These are phyloP conservation scores for Trichosporon sp. DNA, from an alignment of 1,284 basidiomycete genomes.

Conservation along the genomic window DNA sequence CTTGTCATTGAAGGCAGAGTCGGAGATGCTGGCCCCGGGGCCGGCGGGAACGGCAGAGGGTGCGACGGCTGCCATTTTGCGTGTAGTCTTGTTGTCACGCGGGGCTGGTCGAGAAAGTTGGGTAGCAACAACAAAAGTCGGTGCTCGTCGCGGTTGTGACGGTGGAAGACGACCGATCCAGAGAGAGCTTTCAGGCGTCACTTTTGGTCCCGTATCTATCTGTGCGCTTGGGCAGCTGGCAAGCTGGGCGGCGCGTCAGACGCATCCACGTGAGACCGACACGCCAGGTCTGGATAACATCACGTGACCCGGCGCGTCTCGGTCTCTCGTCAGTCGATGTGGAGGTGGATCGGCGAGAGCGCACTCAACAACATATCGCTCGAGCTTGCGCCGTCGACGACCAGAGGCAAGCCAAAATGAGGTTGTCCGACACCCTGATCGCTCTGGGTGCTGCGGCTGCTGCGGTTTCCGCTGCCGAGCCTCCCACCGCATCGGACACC, in stretches of 20 bases:
- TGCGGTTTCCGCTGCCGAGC: neutral
- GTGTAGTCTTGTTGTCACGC: neutral
- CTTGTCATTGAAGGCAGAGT: slow-evolving; percentile 42
- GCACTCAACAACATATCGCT: neutral
- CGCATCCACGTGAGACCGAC: neutral
- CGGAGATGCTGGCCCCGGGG: slow-evolving; percentile 30
- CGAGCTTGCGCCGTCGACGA: neutral
- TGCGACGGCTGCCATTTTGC: slow-evolving; percentile 6
- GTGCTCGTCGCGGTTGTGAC: neutral
- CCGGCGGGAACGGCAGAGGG: neutral
- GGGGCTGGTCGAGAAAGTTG: neutral
- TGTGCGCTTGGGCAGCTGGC: neutral
- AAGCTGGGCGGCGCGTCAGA: neutral
- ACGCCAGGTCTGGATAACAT: neutral
- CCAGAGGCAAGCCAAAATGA: slow-evolving; percentile 1
- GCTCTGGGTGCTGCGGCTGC: slow-evolving; percentile 3
- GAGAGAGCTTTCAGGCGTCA: neutral
- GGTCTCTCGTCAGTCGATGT: neutral
- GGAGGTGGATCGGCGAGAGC: neutral
- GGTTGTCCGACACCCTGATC: slow-evolving; percentile 6
- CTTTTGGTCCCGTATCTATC: slow-evolving; percentile 5
- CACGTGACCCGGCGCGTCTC: neutral
- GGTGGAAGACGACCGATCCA: slow-evolving; percentile 7
- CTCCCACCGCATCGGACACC: slow-evolving; percentile 7
- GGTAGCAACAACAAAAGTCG: slow-evolving; percentile 1